Conservation (phyloP, 2,329 filamentous ascomycete species). For the Fusarium bulbicola region DNA sequence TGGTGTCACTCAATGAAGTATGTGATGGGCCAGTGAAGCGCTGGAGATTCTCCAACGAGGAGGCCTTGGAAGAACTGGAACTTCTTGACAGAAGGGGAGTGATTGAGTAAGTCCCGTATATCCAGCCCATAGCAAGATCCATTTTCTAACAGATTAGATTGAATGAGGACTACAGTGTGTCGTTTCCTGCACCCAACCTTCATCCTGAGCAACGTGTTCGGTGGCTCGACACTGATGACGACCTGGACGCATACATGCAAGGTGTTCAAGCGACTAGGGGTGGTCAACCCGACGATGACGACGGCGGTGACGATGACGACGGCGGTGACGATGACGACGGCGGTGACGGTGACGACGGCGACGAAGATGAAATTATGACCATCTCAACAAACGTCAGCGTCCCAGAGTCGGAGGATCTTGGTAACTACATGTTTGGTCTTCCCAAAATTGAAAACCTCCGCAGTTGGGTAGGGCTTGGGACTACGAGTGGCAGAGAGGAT, state of each 20-base stretch:
- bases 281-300: not conserved
- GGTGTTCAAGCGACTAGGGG: not conserved
- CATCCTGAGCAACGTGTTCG: conserved; percentile 38
- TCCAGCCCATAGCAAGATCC: not conserved
- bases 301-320: not conserved
- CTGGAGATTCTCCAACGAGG: conserved; percentile 36
- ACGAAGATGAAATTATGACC: conserved; percentile 8
- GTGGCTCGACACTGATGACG: conserved; percentile 16
- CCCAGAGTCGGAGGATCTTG: conserved; percentile 8
- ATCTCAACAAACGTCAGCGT: conserved; percentile 26
- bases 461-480: conserved; percentile 1
- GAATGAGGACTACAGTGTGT: not conserved
- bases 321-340: not conserved
- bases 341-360: not conserved
- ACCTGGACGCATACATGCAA: not conserved
- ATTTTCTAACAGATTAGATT: conserved; percentile 9
- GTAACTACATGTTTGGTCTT: conserved; percentile 19
- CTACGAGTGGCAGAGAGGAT: not conserved
- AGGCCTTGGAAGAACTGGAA: conserved; percentile 20
- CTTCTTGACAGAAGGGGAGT: conserved; percentile 3
- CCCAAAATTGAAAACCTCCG: conserved; percentile 24
- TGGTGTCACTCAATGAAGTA: conserved; percentile 37
- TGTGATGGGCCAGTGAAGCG: conserved; percentile 32
- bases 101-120: conserved; percentile 20
- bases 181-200: not conserved